Conservation (phyloP, 257 asterid species). For the Nicotiana otophora region DNA sequence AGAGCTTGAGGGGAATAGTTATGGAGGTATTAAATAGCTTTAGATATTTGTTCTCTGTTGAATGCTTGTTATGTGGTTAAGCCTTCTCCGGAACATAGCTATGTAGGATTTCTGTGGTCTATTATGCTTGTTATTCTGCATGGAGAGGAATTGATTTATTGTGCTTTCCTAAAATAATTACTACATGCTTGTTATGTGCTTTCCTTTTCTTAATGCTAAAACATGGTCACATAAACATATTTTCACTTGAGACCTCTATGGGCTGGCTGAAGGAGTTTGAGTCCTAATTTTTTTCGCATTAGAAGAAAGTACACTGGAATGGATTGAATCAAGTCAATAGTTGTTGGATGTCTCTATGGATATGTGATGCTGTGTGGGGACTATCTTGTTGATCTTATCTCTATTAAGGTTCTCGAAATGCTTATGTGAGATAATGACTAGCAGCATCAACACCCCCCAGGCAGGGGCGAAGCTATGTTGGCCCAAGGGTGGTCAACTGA, state of each 20-base stretch:
- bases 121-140: neutral
- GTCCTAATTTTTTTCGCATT: neutral
- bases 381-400: neutral
- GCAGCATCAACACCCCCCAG: conserved; percentile 18
- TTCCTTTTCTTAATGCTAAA: neutral
- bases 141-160: neutral
- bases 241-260: neutral
- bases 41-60: neutral
- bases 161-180: neutral
- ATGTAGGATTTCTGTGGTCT: neutral
- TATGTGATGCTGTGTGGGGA: neutral
- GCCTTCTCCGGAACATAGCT: neutral
- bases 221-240: neutral
- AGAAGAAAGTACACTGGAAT: neutral
- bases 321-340: neutral
- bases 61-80: neutral
- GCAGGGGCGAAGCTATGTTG: no score
- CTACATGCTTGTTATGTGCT: no score
- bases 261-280: neutral
- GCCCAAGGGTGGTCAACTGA: no score
- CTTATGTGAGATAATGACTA: neutral
- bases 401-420: neutral
- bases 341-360: neutral
- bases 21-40: conserved; percentile 64
- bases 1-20: conserved; percentile 86